These are phyloP conservation scores for Gonapodya prolifera DNA, from an alignment of 192 early-diverging fungal species.

Conservation along the genomic window DNA sequence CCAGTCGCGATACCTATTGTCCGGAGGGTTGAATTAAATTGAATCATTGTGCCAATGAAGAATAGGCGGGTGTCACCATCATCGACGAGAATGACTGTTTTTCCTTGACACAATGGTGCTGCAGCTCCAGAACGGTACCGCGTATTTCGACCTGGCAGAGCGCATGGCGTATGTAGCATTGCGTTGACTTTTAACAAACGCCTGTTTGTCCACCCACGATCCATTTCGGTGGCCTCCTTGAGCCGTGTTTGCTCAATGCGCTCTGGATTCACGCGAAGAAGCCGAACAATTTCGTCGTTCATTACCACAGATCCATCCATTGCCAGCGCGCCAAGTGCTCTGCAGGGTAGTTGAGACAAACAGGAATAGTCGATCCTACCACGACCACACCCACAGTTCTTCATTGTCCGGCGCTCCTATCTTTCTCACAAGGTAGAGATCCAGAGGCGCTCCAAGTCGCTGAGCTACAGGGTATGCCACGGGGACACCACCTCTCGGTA, in stretches of 20 bases:
- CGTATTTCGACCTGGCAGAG: slow-evolving; percentile 10
- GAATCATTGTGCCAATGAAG: background rate
- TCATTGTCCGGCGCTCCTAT: slow-evolving; percentile 19
- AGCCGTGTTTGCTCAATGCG: slow-evolving; percentile 9
- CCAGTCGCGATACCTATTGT: slow-evolving; percentile 25
- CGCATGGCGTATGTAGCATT: background rate
- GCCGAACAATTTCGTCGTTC: background rate
- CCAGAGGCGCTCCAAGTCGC: slow-evolving; percentile 17
- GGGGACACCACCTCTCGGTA: slow-evolving; percentile 30
- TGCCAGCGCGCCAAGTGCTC: background rate
- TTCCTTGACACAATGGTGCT: slow-evolving; percentile 11
- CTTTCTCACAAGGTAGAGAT: slow-evolving; percentile 25
- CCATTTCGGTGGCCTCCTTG: slow-evolving; percentile 16
- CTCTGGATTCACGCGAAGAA: background rate
- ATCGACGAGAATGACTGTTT: slow-evolving; percentile 21
- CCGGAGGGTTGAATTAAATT: background rate
- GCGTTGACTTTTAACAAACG: background rate
- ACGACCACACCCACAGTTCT: slow-evolving; percentile 23
- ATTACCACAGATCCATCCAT: background rate
- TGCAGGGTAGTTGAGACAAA: background rate
- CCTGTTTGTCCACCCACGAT: background rate
- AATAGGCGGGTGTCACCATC: slow-evolving; percentile 4
- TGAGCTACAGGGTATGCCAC: slow-evolving; percentile 19
- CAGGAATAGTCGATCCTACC: background rate
- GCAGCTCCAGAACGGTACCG: slow-evolving; percentile 14